Evolutionary conservation across 495 filamentous ascomycete genomes (phyloP).

Genomic region (Penicillium tannophilum): DNA sequence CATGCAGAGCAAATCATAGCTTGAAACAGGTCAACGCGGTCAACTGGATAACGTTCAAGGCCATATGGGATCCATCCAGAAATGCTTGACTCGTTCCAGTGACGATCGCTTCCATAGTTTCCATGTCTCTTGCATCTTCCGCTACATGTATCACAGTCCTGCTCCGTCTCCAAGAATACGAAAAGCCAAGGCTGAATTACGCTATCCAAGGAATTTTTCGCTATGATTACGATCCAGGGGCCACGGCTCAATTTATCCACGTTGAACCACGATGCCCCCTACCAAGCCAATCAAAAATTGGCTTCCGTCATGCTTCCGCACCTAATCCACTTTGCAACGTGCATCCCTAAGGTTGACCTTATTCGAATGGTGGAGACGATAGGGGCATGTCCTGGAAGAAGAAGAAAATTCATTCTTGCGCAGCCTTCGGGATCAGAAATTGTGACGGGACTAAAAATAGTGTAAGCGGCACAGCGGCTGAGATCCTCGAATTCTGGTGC

Average conservation of each 20-base stretch:
- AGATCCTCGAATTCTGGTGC: neutral
- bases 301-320: neutral
- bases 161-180: neutral
- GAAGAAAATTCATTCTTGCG: neutral
- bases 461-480: neutral
- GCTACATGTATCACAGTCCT: neutral
- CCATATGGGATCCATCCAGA: constrained; percentile 9
- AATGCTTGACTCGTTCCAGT: constrained; percentile 21
- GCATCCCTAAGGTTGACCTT: neutral
- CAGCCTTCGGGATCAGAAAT: too few species aligned
- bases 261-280: neutral
- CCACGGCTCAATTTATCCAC: neutral
- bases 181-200: neutral
- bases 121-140: too few species aligned
- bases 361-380: neutral
- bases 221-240: neutral
- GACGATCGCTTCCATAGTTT: constrained; percentile 13
- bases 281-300: neutral
- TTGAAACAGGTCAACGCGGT: neutral
- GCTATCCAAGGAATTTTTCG: neutral
- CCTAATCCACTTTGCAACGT: neutral
- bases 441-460: neutral
- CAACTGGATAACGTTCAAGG: neutral
- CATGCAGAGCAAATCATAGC: too few species aligned
- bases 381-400: neutral